These are phyloP conservation scores for Zizania latifolia DNA, from an alignment of 176 grass and related monocot genomes.

Conservation along the genomic window DNA sequence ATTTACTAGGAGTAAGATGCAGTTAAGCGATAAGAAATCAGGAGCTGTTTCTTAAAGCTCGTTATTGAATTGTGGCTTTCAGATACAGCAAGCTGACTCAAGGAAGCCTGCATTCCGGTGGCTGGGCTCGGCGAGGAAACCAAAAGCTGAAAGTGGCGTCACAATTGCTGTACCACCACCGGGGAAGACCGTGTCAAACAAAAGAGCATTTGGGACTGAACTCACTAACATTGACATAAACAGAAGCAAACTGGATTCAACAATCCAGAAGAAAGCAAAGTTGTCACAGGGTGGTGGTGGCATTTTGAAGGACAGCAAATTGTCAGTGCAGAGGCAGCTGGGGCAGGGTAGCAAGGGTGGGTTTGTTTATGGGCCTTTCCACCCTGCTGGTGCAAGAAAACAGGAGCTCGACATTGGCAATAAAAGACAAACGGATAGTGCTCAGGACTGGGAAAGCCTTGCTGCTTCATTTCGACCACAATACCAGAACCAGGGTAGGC, in stretches of 20 bases:
- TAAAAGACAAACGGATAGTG: slow-evolving; percentile 28
- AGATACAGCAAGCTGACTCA: slow-evolving; percentile 63
- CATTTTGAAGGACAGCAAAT: slow-evolving; percentile 51
- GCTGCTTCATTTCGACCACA: slow-evolving; percentile 56
- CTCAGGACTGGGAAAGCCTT: slow-evolving; percentile 67
- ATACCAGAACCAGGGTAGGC: slow-evolving; percentile 85
- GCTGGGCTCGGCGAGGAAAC: slow-evolving; percentile 40
- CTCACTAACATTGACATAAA: slow-evolving; percentile 61
- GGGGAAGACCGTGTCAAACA: slow-evolving; percentile 35
- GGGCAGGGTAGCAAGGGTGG: slow-evolving; percentile 31
- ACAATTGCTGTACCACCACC: slow-evolving; percentile 22
- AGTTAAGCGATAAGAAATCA: background rate
- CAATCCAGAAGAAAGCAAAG: slow-evolving; percentile 47
- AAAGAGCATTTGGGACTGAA: slow-evolving; percentile 80
- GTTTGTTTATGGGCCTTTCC: slow-evolving; percentile 87
- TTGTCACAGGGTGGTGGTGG: slow-evolving; percentile 18
- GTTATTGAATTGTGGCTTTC: slow-evolving; percentile 28
- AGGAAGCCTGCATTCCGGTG: slow-evolving; percentile 83
- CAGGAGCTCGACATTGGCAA: slow-evolving; percentile 20
- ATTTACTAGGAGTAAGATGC: background rate
- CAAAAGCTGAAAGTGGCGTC: slow-evolving; percentile 32
- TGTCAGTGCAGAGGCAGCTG: slow-evolving; percentile 31
- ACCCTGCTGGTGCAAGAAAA: slow-evolving; percentile 48
- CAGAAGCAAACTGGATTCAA: slow-evolving; percentile 31
- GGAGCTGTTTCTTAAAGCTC: background rate